Evolutionary conservation across 2,329 filamentous ascomycete genomes (phyloP).

Genomic region (Gaeumannomyces sp.): DNA sequence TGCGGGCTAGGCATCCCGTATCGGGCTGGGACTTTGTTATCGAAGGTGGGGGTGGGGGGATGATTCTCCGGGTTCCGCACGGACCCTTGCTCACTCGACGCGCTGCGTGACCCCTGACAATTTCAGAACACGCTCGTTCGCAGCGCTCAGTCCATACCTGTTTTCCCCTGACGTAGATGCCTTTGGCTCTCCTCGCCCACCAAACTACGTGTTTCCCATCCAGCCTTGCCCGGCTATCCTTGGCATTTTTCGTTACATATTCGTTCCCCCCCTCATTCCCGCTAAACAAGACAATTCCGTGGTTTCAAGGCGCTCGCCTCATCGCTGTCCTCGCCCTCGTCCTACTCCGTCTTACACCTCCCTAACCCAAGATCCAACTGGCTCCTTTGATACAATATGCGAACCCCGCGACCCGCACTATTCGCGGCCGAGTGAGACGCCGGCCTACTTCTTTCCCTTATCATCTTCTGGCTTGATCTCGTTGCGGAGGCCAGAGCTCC

Average conservation of each 20-base stretch:
- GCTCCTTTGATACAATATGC: neutral
- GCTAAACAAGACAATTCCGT: neutral
- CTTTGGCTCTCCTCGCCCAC: no score
- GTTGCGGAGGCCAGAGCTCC: neutral
- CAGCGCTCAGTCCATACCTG: no score
- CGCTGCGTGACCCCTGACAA: neutral
- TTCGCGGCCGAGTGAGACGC: neutral
- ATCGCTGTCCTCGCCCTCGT: neutral
- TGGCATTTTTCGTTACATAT: neutral
- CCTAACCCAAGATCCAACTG: neutral
- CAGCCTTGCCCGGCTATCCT: no score
- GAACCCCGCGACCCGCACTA: neutral
- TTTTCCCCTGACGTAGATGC: no score
- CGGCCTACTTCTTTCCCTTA: neutral
- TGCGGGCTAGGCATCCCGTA: neutral
- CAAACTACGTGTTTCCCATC: no score
- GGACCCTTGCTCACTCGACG: neutral
- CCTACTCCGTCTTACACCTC: neutral
- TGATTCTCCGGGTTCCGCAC: slow-evolving; percentile 9
- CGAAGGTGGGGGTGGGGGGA: slow-evolving; percentile 9
- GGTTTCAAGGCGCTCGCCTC: neutral
- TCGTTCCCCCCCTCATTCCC: neutral
- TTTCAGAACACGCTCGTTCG: no score
- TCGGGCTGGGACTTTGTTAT: slow-evolving; percentile 3
- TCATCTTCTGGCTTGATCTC: slow-evolving; percentile 1